phyloP scores from a whole-genome alignment of 108 stramenopile genomes.

The Discostella pseudostelligera region DNA sequence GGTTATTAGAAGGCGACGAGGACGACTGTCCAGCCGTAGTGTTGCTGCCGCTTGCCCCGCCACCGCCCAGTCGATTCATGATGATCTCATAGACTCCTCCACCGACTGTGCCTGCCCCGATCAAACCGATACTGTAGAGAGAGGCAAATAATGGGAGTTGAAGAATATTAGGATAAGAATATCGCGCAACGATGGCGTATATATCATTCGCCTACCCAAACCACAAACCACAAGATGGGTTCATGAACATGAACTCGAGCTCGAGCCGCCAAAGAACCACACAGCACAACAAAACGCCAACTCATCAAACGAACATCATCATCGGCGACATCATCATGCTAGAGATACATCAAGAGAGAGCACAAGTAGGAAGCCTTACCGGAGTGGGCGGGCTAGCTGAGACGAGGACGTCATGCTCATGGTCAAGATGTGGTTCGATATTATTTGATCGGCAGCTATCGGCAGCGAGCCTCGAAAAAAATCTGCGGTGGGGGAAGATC shows the following conservation, averaged over 20 bases:
- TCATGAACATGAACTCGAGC: too few species aligned
- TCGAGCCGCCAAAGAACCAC: too few species aligned
- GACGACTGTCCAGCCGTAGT: not conserved
- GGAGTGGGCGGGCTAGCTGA: slow-evolving; percentile 8
- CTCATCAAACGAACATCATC: not conserved
- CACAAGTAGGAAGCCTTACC: not conserved
- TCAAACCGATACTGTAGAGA: slow-evolving; percentile 50
- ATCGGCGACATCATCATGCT: not conserved
- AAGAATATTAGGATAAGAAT: slow-evolving; percentile 4
- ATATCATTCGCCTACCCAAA: too few species aligned
- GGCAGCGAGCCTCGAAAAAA: too few species aligned
- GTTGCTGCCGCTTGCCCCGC: too few species aligned
- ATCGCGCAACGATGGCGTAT: not conserved
- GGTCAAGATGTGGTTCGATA: too few species aligned
- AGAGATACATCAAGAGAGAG: not conserved
- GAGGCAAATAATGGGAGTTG: slow-evolving; percentile 28
- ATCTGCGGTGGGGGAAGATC: too few species aligned
- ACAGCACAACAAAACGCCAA: too few species aligned
- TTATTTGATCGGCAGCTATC: too few species aligned
- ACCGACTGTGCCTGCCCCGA: slow-evolving; percentile 72
- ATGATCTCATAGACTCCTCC: slow-evolving; percentile 79
- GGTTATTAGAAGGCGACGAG: slow-evolving; percentile 8
- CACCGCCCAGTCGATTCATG: slow-evolving; percentile 53
- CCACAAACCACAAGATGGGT: not conserved
- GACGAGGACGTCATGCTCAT: slow-evolving; percentile 4